Evolutionary conservation across 2,329 filamentous ascomycete species (phyloP), one percentile per base, ranked within the genome.

Genomic region (Fusarium poae): DNA sequence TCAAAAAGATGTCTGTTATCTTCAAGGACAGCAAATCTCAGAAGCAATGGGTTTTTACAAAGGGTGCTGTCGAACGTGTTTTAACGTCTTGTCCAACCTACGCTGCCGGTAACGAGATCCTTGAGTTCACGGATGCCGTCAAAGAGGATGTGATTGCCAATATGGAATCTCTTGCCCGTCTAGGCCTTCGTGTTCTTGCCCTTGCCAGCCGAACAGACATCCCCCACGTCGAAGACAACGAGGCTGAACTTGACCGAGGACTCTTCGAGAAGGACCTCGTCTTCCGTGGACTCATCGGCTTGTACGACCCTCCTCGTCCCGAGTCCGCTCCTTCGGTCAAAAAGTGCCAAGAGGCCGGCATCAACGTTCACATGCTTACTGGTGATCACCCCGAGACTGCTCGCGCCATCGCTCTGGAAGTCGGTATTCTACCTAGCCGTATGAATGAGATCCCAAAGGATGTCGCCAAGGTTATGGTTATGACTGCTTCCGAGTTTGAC

Each of bases 1-100:
- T 92, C 67, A 93, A 93, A 81, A 91, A 89, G 72, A 93, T 93
- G 91, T 91, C 89, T 0, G 89, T 92, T 37, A 88, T 92, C 54
- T 91, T 90, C 76, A 74, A 83, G 43, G 77, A 84, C 23, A 72
- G 70, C 16, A 74, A 79, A 10, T 76, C 75, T 2, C 76, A 79
- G 25, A 77, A 81, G 55, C 81, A 82, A 67, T 82, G 78, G 77
- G 79, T 88, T 46, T 89, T 89, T 71, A 88, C 87, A 59, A 90
- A 90, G 74, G 89, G 89, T 50, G 91, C 91, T 2, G 90, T 92
- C 6, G 91, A 93, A 74, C 84, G 90, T 40, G 84, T 93, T 30
- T 80, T 93, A 18, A 85, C 86, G 5, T 86, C 86, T 2, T 93
- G 91, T 77, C 85, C 84, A 1, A 78, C 77, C 2, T 81, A 89